Conservation (phyloP, 352 stramenopile genomes). For the Phytophthora megakarya region DNA sequence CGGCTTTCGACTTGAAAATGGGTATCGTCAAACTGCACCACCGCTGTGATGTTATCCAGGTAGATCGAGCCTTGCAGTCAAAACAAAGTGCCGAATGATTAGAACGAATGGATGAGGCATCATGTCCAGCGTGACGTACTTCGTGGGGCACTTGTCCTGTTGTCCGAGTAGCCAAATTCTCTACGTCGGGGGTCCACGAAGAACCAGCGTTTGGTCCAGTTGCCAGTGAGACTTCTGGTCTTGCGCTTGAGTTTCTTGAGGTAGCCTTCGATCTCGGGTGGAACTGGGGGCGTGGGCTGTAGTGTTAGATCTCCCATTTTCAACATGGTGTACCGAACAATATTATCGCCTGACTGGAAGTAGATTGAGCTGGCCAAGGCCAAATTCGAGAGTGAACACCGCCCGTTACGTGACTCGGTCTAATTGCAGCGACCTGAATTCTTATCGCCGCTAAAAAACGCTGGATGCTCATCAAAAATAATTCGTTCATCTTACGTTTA, state of each 20-base stretch:
- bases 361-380: not conserved
- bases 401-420: constrained; percentile 6
- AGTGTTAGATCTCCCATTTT: constrained; percentile 25
- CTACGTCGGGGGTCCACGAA: constrained; percentile 77
- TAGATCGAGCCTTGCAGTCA: constrained; percentile 68
- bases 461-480: constrained; percentile 21
- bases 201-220: constrained; percentile 90
- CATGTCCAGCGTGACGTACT: constrained; percentile 41
- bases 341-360: too few relatives aligned
- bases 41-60: constrained; percentile 86
- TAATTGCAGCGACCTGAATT: constrained; percentile 27
- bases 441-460: constrained; percentile 35
- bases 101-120: not conserved
- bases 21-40: constrained; percentile 86
- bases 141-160: constrained; percentile 44
- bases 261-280: constrained; percentile 83
- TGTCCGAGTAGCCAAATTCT: constrained; percentile 79
- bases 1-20: constrained; percentile 87
- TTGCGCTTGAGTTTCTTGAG: constrained; percentile 91
- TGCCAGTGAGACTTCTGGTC: constrained; percentile 70
- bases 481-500: constrained; percentile 1
- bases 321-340: constrained; percentile 27
- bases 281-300: constrained; percentile 50
- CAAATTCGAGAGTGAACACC: constrained; percentile 33
- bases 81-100: not conserved